Evolutionary conservation across 2,329 filamentous ascomycete species (phyloP), one percentile per base, ranked within the genome.

Genomic region (Berkeleyomyces rouxiae): DNA sequence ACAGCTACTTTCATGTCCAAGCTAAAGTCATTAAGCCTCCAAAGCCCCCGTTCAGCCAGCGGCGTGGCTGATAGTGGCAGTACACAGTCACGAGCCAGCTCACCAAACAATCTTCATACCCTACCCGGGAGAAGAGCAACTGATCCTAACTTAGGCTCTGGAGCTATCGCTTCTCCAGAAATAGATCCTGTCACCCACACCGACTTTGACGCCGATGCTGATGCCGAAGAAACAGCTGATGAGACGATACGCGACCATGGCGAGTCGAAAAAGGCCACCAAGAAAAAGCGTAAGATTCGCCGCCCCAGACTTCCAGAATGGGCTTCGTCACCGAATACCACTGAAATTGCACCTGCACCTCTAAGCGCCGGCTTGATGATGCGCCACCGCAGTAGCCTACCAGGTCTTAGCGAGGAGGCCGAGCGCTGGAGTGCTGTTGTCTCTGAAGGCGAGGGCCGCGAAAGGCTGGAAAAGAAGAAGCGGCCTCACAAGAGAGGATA

Each of bases 211-310:
- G 83, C 78, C 11, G 85, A 87, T 69, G 85, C 87, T 0, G 89
- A 93, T 71, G 88, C 86, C 1, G 91, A 95, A 70, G 89, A 93
- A 70, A 95, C 90, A 53, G 88, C 85, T 0, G 89, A 90, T 61
- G 91, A 65, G 47, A 61, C 60, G 6, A 53, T 58, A 10, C 60
- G 58, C 9, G 47, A 96, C 70, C 79, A 79, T n/a, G 74, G 74
- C 11, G 75, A 77, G 61, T 69, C 73, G 37, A 68, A 72, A 1
- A 81, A 79, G 66, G 77, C 80, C 66, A 76, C 77, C 40, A 87
- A 81, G 72, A 84, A 80, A 72, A 85, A 84, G 72, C 81, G 82
- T 66, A 83, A 82, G 70, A 84, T 83, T 67, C 81, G 77, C 44
- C 78, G 78, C 70, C 72, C 76, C 40, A 77, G 79, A 74, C 72